Evolutionary conservation across 768 basidiomycete species (phyloP).

Genomic region (Lyophyllum semitale): DNA sequence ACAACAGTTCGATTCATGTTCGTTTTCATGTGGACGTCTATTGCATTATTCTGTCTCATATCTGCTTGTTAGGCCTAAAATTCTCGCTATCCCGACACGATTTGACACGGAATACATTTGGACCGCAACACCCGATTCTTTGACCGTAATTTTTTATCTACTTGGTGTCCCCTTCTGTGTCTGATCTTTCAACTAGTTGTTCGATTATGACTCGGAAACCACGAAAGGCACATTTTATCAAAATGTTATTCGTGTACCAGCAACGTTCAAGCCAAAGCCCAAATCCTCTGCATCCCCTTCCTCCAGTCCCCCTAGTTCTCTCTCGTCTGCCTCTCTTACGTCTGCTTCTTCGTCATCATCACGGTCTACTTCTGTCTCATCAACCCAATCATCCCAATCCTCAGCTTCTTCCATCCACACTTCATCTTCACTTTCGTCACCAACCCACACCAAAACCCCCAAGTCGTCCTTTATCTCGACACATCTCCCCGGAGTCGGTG

Average conservation of each 20-base stretch:
- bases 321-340: constrained; percentile 10
- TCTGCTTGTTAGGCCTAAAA: constrained; percentile 44
- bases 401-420: neutral
- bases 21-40: constrained; percentile 16
- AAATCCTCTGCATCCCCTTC: constrained; percentile 19
- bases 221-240: constrained; percentile 54
- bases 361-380: constrained; percentile 3
- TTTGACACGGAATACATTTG: constrained; percentile 64
- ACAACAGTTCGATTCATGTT: constrained; percentile 57
- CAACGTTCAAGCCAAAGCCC: constrained; percentile 24
- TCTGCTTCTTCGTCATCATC: constrained; percentile 23
- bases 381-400: neutral
- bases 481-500: constrained; percentile 54
- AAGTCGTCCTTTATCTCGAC: constrained; percentile 46
- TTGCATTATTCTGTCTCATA: constrained; percentile 3
- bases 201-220: constrained; percentile 52
- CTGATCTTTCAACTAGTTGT: constrained; percentile 36
- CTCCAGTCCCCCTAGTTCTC: constrained; percentile 1
- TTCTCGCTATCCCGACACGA: constrained; percentile 61
- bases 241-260: constrained; percentile 46
- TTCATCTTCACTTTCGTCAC: neutral
- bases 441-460: constrained; percentile 20
- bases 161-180: constrained; percentile 2
- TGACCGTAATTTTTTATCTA: constrained; percentile 42
- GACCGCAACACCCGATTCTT: constrained; percentile 55